Percentiles rank a stretch among this genome's conserved stretches.
phyloP scores from a whole-genome alignment of 495 filamentous ascomycete species.

The Neurospora sp. region DNA sequence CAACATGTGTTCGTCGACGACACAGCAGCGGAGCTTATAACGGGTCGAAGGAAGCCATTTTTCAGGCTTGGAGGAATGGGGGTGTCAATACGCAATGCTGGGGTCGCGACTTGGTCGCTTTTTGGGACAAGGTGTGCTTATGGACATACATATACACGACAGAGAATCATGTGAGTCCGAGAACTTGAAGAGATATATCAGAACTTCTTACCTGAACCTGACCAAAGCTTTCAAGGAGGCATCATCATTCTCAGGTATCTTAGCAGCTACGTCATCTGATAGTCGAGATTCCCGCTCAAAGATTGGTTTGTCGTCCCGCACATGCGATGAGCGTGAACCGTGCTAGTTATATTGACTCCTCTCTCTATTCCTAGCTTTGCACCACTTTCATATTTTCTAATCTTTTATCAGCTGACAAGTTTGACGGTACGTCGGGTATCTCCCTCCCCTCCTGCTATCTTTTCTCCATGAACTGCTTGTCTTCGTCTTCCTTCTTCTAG shows the following conservation, averaged over 20 bases:
- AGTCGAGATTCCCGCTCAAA: not conserved
- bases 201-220: not conserved
- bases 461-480: not conserved
- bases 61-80: not conserved
- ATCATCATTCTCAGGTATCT: not conserved
- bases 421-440: not conserved
- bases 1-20: not conserved
- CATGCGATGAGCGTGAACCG: not conserved
- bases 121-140: not conserved
- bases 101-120: not conserved
- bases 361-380: not conserved
- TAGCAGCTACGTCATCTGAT: not conserved
- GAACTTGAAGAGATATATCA: not conserved
- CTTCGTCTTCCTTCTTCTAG: not conserved
- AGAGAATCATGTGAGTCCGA: not conserved
- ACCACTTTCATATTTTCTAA: not conserved
- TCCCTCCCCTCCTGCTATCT: not conserved
- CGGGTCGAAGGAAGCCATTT: not conserved
- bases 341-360: not conserved
- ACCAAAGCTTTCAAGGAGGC: not conserved
- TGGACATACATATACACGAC: not conserved
- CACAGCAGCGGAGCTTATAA: not conserved
- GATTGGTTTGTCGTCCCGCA: not conserved
- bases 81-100: not conserved
- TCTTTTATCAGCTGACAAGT: not conserved